Evolutionary conservation across 2,329 filamentous ascomycete species (phyloP).

Genomic region (Juglanconis oblonga): DNA sequence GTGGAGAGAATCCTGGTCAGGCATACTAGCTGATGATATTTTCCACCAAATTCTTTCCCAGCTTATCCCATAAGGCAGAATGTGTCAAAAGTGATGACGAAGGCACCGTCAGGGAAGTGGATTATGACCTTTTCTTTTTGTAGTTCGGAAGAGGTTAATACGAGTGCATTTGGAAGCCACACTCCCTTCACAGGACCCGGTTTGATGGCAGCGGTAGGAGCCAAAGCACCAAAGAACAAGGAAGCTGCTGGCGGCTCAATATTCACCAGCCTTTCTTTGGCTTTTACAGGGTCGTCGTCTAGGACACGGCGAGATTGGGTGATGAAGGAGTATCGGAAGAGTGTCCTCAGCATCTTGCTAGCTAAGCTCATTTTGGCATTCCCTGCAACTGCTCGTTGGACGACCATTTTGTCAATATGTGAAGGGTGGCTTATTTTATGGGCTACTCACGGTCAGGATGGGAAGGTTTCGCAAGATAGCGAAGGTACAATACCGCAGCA

Average conservation of each 20-base stretch:
- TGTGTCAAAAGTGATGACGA: conserved; percentile 18
- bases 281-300: conserved; percentile 14
- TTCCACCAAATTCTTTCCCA: too few species aligned
- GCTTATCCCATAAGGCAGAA: too few species aligned
- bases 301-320: conserved; percentile 16
- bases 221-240: conserved; percentile 17
- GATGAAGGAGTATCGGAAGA: conserved; percentile 6
- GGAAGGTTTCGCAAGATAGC: conserved; percentile 12
- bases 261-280: conserved; percentile 16
- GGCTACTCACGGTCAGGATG: conserved; percentile 18
- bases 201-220: neutral
- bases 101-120: conserved; percentile 22
- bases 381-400: neutral
- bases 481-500: conserved; percentile 9
- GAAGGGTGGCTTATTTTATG: neutral
- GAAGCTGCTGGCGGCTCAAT: conserved; percentile 11
- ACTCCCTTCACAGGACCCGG: conserved; percentile 18
- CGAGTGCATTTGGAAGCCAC: conserved; percentile 18
- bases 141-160: neutral
- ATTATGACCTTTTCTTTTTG: conserved; percentile 19
- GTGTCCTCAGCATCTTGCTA: conserved; percentile 4
- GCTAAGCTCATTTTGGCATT: conserved; percentile 16
- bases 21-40: too few species aligned
- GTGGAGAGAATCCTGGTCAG: too few species aligned
- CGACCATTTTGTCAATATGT: neutral